A percentile compares a stretch with the other conserved stretches of the same genome.
phyloP scores from a whole-genome alignment of 768 basidiomycete species.

The Suillus weaverae region DNA sequence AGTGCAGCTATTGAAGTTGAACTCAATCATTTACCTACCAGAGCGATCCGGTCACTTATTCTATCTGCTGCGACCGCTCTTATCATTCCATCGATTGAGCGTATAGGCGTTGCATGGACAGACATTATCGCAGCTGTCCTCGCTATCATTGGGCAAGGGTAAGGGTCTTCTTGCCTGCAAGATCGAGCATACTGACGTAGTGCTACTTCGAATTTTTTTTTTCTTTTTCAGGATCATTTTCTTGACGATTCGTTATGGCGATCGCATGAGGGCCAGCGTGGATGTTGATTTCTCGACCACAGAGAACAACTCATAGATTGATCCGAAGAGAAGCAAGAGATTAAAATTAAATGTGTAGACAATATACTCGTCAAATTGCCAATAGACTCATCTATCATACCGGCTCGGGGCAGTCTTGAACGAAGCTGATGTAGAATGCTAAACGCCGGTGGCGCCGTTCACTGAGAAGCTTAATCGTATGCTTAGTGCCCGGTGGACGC shows the following conservation, averaged over 20 bases:
- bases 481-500: background rate
- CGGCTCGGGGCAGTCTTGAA: background rate
- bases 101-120: conserved; percentile 46
- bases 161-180: conserved; percentile 19
- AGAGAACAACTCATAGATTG: conserved; percentile 27
- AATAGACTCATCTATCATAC: background rate
- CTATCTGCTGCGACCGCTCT: conserved; percentile 44
- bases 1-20: too few relatives aligned
- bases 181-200: background rate
- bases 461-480: background rate
- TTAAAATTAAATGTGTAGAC: background rate
- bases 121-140: conserved; percentile 44
- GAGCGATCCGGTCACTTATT: conserved; percentile 48
- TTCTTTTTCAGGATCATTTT: conserved; percentile 40
- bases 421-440: background rate
- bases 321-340: background rate
- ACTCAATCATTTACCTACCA: conserved; percentile 20
- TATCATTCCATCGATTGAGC: conserved; percentile 53
- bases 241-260: conserved; percentile 49
- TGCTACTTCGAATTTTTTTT: background rate
- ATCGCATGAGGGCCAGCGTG: conserved; percentile 48
- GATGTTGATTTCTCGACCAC: conserved; percentile 51
- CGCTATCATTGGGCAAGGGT: conserved; percentile 50
- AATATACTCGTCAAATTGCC: background rate
- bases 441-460: background rate